Evolutionary conservation across 768 basidiomycete species (phyloP).

Genomic region (Russula compacta): DNA sequence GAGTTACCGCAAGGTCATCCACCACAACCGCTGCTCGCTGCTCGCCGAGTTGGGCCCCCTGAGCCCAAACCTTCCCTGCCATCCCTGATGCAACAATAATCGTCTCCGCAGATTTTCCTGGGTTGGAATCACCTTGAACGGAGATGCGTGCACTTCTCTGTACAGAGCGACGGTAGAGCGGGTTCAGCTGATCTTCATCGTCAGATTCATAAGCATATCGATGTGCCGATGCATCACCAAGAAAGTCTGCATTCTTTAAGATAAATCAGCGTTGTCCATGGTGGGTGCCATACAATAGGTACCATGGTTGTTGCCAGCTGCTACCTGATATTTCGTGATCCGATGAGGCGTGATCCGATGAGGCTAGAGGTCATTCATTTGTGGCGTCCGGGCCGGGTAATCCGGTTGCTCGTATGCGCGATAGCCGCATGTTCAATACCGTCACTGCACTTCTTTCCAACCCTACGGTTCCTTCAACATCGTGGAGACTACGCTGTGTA

Average conservation of each 20-base stretch:
- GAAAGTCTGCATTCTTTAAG: constrained; percentile 16
- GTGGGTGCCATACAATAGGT: neutral
- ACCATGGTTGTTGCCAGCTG: neutral
- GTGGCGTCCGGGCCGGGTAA: neutral
- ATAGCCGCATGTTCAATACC: neutral
- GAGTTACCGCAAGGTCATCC: constrained; percentile 13
- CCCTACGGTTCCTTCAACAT: neutral
- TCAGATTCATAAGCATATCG: constrained; percentile 25
- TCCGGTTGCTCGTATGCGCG: neutral
- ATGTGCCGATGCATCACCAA: constrained; percentile 23
- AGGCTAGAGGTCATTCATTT: too few species aligned
- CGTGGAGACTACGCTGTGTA: neutral
- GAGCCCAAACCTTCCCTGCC: constrained; percentile 21
- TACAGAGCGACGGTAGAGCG: constrained; percentile 4
- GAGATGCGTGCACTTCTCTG: neutral
- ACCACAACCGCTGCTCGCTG: constrained; percentile 12
- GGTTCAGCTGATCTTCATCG: constrained; percentile 24
- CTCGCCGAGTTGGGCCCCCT: constrained; percentile 20
- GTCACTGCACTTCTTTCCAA: neutral
- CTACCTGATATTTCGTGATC: too few species aligned
- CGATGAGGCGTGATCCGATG: too few species aligned
- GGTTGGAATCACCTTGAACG: neutral
- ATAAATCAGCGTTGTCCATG: neutral
- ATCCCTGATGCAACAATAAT: constrained; percentile 20
- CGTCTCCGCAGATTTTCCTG: neutral